Conservation (phyloP, 352 stramenopile genomes). For the Pythium monospermum region DNA sequence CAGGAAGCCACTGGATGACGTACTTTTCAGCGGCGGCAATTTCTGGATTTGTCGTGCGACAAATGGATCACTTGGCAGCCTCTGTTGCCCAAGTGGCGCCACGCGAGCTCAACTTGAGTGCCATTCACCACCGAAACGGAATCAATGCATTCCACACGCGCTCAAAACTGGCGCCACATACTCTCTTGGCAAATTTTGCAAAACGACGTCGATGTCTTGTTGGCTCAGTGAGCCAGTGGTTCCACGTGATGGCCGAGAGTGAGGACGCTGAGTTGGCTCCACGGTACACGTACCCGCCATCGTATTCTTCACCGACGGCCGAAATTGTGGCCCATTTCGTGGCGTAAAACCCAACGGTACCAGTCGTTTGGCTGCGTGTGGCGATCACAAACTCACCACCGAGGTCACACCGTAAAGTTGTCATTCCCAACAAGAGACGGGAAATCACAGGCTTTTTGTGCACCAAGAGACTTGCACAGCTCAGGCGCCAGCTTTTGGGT, state of each 20-base stretch:
- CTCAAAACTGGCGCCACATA: too few species aligned
- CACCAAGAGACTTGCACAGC: too few species aligned
- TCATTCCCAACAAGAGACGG: slow-evolving; percentile 36
- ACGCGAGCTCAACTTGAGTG: too few species aligned
- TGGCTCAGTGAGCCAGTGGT: slow-evolving; percentile 32
- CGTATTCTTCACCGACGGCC: slow-evolving; percentile 39
- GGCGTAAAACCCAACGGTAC: slow-evolving; percentile 31
- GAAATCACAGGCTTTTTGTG: slow-evolving; percentile 31
- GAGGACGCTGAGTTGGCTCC: slow-evolving; percentile 26
- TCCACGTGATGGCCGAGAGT: slow-evolving; percentile 13
- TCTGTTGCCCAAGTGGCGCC: too few species aligned
- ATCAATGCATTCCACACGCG: too few species aligned
- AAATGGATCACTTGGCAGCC: too few species aligned
- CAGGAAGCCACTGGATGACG: too few species aligned
- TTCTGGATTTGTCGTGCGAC: too few species aligned
- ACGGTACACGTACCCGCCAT: slow-evolving; percentile 30
- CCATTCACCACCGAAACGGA: too few species aligned
- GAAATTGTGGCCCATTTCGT: slow-evolving; percentile 41
- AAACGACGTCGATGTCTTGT: slow-evolving; percentile 25
- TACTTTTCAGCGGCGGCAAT: too few species aligned
- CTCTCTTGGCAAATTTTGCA: too few species aligned
- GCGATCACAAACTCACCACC: slow-evolving; percentile 39
- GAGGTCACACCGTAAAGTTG: slow-evolving; percentile 29
- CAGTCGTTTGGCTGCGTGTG: slow-evolving; percentile 21
- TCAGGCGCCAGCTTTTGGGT: too few species aligned